Conservation (phyloP, 139 green algal genomes). For the Chlamydomonas sp. region DNA sequence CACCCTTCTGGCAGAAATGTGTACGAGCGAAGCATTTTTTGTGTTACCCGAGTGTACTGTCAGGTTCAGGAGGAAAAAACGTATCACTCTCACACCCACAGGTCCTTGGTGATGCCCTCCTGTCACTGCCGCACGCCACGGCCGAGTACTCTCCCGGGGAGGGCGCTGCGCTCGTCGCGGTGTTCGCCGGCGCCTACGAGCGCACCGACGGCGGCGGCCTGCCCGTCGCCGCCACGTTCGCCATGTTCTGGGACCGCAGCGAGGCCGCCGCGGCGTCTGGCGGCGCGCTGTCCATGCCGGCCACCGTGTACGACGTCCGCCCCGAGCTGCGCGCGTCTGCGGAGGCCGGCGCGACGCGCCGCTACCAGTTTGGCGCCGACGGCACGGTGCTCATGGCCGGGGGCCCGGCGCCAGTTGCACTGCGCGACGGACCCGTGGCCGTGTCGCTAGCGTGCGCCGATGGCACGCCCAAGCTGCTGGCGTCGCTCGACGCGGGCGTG, state of each 20-base stretch:
- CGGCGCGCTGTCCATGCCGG: constrained; percentile 15
- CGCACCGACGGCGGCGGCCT: constrained; percentile 11
- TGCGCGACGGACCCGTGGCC: background rate
- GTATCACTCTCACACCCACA: too few species aligned
- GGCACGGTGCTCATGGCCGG: background rate
- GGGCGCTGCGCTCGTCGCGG: constrained; percentile 25
- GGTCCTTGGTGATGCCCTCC: constrained; percentile 24
- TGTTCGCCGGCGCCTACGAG: constrained; percentile 29
- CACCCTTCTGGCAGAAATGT: too few species aligned
- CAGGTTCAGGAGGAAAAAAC: too few species aligned
- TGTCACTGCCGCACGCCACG: constrained; percentile 25
- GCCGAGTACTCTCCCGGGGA: constrained; percentile 17
- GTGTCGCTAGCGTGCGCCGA: background rate
- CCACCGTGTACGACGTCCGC: constrained; percentile 21
- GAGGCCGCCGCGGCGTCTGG: background rate
- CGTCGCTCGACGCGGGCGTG: constrained; percentile 12
- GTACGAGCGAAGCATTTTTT: too few species aligned
- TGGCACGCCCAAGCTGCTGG: constrained; percentile 16
- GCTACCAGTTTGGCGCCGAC: constrained; percentile 4
- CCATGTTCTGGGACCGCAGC: constrained; percentile 3
- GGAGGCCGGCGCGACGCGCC: background rate
- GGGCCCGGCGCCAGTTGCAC: background rate
- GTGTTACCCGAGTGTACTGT: too few species aligned
- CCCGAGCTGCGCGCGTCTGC: constrained; percentile 9
- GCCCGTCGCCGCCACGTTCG: constrained; percentile 25